Percentiles rank a stretch among this genome's conserved stretches.
Conservation (phyloP, 345 rosid genomes). For the Syzygium jambos region DNA sequence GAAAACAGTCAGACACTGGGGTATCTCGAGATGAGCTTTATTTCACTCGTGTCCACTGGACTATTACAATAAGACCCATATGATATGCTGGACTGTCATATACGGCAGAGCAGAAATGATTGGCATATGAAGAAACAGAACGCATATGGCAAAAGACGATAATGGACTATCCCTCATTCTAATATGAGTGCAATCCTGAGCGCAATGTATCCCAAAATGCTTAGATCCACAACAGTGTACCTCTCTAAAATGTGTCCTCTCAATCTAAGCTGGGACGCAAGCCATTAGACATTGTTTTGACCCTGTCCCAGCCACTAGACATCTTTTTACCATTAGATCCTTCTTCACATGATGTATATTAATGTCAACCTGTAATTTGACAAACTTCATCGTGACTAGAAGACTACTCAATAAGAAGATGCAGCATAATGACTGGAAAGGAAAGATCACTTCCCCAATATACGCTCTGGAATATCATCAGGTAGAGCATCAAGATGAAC, state of each 20-base stretch:
- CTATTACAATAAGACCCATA: background rate
- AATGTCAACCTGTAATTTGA: background rate
- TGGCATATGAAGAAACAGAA: background rate
- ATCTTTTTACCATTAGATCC: background rate
- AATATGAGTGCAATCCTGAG: background rate
- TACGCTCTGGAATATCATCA: too few species aligned
- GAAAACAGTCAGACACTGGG: background rate
- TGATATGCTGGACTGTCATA: background rate
- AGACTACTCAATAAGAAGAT: too few species aligned
- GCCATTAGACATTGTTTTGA: background rate
- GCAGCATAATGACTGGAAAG: too few species aligned
- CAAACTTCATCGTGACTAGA: too few species aligned
- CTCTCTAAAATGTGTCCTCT: background rate
- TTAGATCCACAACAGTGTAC: background rate
- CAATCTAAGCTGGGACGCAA: background rate
- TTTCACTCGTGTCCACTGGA: background rate
- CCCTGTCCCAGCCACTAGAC: background rate
- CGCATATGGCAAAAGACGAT: background rate
- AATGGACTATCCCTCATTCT: background rate
- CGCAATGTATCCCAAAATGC: background rate
- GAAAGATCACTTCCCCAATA: too few species aligned
- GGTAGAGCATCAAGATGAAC: constrained; percentile 17
- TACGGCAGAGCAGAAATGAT: background rate
- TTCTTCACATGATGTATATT: background rate
- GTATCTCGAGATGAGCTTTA: background rate